Evolutionary conservation across 495 filamentous ascomycete species (phyloP).

Genomic region (Podospora pseudopauciseta): DNA sequence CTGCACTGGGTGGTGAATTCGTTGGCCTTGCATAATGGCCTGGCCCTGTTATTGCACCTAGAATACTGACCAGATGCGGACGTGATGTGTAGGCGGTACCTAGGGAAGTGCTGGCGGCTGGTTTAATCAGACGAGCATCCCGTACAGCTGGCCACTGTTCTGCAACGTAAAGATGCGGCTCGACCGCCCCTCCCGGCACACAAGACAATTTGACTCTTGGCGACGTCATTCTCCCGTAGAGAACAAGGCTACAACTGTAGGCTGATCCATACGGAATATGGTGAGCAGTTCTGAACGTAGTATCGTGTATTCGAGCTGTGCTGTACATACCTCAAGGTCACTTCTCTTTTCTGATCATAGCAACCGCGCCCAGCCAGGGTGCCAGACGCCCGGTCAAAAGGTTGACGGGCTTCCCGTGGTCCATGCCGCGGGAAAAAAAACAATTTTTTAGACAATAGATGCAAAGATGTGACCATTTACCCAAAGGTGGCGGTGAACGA

Average conservation of each 20-base stretch:
- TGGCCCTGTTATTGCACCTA: constrained; percentile 24
- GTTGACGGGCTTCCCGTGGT: constrained; percentile 29
- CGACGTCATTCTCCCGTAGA: constrained; percentile 12
- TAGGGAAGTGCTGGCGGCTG: not conserved
- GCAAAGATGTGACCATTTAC: constrained; percentile 27
- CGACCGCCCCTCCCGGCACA: not conserved
- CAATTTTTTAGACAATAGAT: constrained; percentile 17
- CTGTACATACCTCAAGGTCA: not conserved
- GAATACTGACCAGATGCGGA: not conserved
- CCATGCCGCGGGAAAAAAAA: constrained; percentile 20
- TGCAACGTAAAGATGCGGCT: constrained; percentile 14
- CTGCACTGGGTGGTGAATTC: constrained; percentile 25
- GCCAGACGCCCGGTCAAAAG: constrained; percentile 23
- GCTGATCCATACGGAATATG: not conserved
- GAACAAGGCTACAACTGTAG: not conserved
- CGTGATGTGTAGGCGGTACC: not conserved
- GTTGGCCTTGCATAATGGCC: constrained; percentile 43
- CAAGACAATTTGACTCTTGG: constrained; percentile 16
- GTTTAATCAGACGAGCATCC: not conserved
- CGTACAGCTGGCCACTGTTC: not conserved
- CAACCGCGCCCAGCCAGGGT: constrained; percentile 18
- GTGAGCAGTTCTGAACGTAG: not conserved
- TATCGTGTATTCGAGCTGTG: not conserved
- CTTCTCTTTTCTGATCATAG: constrained; percentile 11
- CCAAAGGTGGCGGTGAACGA: constrained; percentile 39